Evolutionary conservation across 768 basidiomycete genomes (phyloP), one percentile per base, ranked within the genome.

Genomic region (Filobasidium wieringae): DNA sequence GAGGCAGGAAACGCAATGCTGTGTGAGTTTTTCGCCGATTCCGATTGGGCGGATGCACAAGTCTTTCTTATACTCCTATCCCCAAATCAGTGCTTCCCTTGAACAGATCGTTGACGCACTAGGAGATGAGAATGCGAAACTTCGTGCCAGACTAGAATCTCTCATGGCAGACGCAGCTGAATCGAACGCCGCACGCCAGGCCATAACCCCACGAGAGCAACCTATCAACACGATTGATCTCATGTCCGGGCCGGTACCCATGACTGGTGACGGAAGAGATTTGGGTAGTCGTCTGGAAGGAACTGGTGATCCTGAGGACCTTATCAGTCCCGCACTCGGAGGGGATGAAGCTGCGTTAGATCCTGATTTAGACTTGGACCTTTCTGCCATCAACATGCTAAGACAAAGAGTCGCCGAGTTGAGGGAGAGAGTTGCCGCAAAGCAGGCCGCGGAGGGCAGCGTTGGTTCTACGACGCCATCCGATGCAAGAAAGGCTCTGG

Each of bases 1-100:
- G 72, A 34, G 52, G 58, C 1, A 73, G 72, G 65, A 63, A 64
- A 55, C 53, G 63, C 36, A 65, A 63, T 26, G 68, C 64, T 33
- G 55, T 63, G 72, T 71, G 55, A 66, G 72, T 64, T 15, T 2
- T n/a, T n/a, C n/a, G n/a, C n/a, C n/a, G n/a, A n/a, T n/a, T n/a
- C n/a, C n/a, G n/a, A n/a, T n/a, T n/a, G n/a, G n/a, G n/a, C n/a
- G n/a, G n/a, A n/a, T n/a, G n/a, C n/a, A n/a, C n/a, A n/a, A n/a
- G 17, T 11, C 37, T 11, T 17, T 40, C 22, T 40, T 11, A 31
- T n/a, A 41, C 5, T 34, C 37, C 27, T 22, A 26, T 32, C 19
- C 17, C 17, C 11, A 2, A 19, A 9, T 30, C 55, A 66, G 65
- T 8, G 50, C 58, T 8, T 55, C 62, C 7, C 52, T 71, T 14